Percentiles rank a stretch among this genome's conserved stretches.
Evolutionary conservation across 2,329 filamentous ascomycete species (phyloP).

Genomic region (Fusarium albosuccineum): DNA sequence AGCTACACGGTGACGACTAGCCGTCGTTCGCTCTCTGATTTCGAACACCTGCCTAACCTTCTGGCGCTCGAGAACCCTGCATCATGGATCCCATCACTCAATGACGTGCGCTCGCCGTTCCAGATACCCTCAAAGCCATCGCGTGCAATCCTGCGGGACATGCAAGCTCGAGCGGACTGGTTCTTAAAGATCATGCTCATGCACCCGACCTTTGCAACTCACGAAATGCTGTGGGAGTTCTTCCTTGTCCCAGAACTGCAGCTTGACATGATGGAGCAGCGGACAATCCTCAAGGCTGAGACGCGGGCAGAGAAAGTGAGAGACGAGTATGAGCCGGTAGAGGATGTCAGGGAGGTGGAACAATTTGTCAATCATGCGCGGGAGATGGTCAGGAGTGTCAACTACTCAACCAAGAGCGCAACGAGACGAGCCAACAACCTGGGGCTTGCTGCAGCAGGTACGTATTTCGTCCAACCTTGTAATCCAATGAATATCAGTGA

Average conservation of each 20-base stretch:
- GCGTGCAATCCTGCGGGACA: slow-evolving; percentile 85
- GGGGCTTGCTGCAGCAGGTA: slow-evolving; percentile 73
- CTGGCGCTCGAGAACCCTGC: slow-evolving; percentile 91
- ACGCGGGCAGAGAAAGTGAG: slow-evolving; percentile 84
- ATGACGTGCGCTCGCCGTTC: slow-evolving; percentile 86
- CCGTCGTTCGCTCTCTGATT: slow-evolving; percentile 86
- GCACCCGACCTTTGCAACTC: slow-evolving; percentile 93
- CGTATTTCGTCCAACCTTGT: slow-evolving; percentile 36
- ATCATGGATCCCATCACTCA: slow-evolving; percentile 89
- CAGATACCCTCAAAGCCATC: slow-evolving; percentile 94
- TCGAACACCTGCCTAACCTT: slow-evolving; percentile 88
- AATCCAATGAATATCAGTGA: slow-evolving; percentile 27
- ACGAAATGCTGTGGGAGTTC: slow-evolving; percentile 99
- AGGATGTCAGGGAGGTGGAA: slow-evolving; percentile 88
- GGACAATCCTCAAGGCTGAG: slow-evolving; percentile 88
- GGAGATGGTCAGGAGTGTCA: slow-evolving; percentile 88
- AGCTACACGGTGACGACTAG: slow-evolving; percentile 96
- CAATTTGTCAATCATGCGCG: slow-evolving; percentile 92
- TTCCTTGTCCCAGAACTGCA: slow-evolving; percentile 96
- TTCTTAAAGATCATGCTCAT: slow-evolving; percentile 88
- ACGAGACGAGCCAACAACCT: slow-evolving; percentile 83
- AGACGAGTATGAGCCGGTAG: slow-evolving; percentile 89
- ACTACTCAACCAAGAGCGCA: slow-evolving; percentile 84
- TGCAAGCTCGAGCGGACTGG: slow-evolving; percentile 86
- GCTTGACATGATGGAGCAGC: slow-evolving; percentile 87